phyloP scores from a whole-genome alignment of 139 green algal genomes.

The Chlamydomonas schloesseri region DNA sequence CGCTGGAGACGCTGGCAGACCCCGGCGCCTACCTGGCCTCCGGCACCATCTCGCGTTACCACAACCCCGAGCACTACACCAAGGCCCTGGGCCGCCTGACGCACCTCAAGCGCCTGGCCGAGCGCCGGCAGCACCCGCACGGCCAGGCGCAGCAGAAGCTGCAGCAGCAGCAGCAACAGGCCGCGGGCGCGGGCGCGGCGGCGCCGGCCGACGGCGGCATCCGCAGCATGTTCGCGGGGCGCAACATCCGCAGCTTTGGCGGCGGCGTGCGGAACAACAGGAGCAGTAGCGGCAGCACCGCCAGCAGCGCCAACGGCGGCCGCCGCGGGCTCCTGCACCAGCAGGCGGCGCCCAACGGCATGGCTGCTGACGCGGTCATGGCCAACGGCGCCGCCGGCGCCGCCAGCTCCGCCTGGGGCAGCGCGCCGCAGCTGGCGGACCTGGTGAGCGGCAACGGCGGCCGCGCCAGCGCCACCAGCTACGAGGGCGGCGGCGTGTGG shows the following conservation, averaged over 20 bases:
- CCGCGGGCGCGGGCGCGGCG: background rate
- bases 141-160: background rate
- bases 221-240: no score
- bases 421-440: no score
- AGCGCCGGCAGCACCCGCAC: constrained; percentile 4
- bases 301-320: no score
- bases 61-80: constrained; percentile 98
- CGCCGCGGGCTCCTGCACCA: no score
- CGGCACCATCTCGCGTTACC: constrained; percentile 93
- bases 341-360: no score
- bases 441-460: background rate
- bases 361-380: no score
- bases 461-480: background rate
- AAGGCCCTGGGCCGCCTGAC: constrained; percentile 54
- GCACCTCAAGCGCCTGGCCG: constrained; percentile 36
- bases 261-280: no score
- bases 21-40: constrained; percentile 83
- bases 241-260: no score
- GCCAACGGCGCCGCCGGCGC: no score
- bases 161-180: no score
- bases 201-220: background rate
- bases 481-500: background rate
- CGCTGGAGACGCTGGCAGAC: constrained; percentile 93
- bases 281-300: no score
- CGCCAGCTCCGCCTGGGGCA: no score